These are phyloP conservation scores for Polytrichum formosum DNA, from an alignment of 225 moss, liverwort and hornwort species.

Conservation along the genomic window DNA sequence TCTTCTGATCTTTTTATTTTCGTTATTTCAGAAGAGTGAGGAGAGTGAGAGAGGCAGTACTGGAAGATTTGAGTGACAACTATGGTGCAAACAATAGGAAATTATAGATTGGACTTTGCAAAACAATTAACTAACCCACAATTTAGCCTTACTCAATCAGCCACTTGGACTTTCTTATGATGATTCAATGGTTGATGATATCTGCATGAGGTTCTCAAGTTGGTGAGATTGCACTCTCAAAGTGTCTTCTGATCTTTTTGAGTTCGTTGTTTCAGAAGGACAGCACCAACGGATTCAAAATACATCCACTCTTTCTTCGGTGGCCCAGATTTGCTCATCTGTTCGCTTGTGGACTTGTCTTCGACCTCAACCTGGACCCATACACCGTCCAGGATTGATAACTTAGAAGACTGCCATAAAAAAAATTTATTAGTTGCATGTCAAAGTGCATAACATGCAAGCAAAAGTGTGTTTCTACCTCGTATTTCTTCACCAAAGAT, in stretches of 20 bases:
- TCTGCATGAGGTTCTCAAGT: no score
- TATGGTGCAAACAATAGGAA: no score
- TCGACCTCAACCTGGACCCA: constrained; percentile 54
- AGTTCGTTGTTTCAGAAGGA: constrained; percentile 19
- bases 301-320: constrained; percentile 63
- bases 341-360: constrained; percentile 42
- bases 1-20: background rate
- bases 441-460: constrained; percentile 1
- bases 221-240: no score
- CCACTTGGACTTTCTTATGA: no score
- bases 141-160: no score
- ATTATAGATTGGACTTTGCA: no score
- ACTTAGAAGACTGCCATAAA: constrained; percentile 16
- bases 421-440: background rate
- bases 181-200: no score
- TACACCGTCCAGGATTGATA: constrained; percentile 31
- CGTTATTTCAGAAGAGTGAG: constrained; percentile 9
- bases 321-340: constrained; percentile 16
- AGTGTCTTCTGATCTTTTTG: no score
- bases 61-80: no score
- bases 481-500: constrained; percentile 74
- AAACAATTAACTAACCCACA: no score
- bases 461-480: constrained; percentile 33
- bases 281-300: constrained; percentile 59
- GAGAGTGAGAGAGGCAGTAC: no score